Conservation (phyloP, 2,329 filamentous ascomycete species). For the Fusarium cyanostomum region DNA sequence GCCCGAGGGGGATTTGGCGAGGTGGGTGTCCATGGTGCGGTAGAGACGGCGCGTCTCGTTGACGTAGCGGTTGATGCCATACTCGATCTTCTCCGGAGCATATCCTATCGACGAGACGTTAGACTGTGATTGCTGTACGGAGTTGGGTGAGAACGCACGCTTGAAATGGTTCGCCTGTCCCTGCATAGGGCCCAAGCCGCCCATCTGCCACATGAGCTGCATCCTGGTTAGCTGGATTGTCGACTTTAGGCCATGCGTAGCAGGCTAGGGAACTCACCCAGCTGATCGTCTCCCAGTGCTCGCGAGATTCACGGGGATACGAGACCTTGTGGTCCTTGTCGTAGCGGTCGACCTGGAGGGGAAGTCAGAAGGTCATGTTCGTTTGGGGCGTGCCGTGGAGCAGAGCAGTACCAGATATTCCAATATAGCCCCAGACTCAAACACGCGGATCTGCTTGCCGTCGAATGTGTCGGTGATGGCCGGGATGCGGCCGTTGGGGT, state of each 20-base stretch:
- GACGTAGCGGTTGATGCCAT: conserved; percentile 82
- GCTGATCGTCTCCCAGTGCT: conserved; percentile 82
- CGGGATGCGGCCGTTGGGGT: conserved; percentile 92
- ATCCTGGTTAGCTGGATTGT: not conserved
- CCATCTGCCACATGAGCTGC: conserved; percentile 77
- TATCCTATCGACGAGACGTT: conserved; percentile 59
- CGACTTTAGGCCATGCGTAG: not conserved
- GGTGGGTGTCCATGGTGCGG: conserved; percentile 76
- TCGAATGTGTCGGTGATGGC: conserved; percentile 85
- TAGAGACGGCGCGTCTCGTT: conserved; percentile 89
- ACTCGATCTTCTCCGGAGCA: conserved; percentile 82
- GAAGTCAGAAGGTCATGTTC: too few relatives aligned
- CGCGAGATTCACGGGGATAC: conserved; percentile 75
- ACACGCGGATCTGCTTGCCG: conserved; percentile 77
- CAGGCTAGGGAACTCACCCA: conserved; percentile 66
- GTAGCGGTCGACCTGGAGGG: conserved; percentile 66
- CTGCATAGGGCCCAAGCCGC: conserved; percentile 84
- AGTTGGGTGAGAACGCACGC: conserved; percentile 53
- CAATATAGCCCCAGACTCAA: conserved; percentile 85
- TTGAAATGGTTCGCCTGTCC: conserved; percentile 84
- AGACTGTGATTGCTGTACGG: not conserved
- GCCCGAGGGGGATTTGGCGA: conserved; percentile 64
- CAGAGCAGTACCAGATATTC: conserved; percentile 72
- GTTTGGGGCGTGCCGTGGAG: too few relatives aligned
- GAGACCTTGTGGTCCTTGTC: conserved; percentile 85